Conservation (phyloP, 495 filamentous ascomycete genomes). For the Neurospora sp. region DNA sequence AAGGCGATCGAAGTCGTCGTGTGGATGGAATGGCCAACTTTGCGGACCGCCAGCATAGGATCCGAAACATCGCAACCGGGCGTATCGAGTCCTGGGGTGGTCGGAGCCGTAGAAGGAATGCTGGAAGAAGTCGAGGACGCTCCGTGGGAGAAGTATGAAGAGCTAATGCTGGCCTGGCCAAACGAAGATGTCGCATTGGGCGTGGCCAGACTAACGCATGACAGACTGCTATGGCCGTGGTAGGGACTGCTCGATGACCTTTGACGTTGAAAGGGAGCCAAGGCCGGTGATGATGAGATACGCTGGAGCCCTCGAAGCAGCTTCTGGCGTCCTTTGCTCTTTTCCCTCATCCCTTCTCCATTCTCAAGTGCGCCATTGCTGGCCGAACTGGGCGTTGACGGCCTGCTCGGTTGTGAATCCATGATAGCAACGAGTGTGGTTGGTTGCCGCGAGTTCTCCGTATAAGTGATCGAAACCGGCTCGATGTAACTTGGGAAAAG, state of each 20-base stretch:
- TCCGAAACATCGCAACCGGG: slow-evolving; percentile 26
- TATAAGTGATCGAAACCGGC: background rate
- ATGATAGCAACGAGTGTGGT: background rate
- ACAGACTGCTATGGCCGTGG: slow-evolving; percentile 44
- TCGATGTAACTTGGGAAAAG: background rate
- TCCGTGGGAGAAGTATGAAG: slow-evolving; percentile 45
- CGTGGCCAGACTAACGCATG: slow-evolving; percentile 74
- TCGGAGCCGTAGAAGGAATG: slow-evolving; percentile 49
- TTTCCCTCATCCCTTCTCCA: slow-evolving; percentile 41
- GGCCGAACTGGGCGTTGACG: slow-evolving; percentile 1
- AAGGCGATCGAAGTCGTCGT: slow-evolving; percentile 46
- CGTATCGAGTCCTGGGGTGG: slow-evolving; percentile 37
- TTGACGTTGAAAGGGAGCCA: slow-evolving; percentile 55
- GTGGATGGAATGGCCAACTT: slow-evolving; percentile 17
- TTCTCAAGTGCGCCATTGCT: slow-evolving; percentile 1
- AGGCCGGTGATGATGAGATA: slow-evolving; percentile 77
- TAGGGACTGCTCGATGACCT: slow-evolving; percentile 60
- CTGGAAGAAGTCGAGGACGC: slow-evolving; percentile 54
- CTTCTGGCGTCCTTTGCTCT: slow-evolving; percentile 63
- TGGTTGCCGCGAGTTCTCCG: background rate
- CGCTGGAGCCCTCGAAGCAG: slow-evolving; percentile 74
- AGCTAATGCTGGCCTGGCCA: slow-evolving; percentile 38
- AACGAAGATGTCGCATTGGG: slow-evolving; percentile 37
- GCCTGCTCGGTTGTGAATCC: background rate
- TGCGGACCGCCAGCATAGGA: slow-evolving; percentile 24